Conservation (phyloP, 1,284 basidiomycete species). For the Ustilago loliicola region DNA sequence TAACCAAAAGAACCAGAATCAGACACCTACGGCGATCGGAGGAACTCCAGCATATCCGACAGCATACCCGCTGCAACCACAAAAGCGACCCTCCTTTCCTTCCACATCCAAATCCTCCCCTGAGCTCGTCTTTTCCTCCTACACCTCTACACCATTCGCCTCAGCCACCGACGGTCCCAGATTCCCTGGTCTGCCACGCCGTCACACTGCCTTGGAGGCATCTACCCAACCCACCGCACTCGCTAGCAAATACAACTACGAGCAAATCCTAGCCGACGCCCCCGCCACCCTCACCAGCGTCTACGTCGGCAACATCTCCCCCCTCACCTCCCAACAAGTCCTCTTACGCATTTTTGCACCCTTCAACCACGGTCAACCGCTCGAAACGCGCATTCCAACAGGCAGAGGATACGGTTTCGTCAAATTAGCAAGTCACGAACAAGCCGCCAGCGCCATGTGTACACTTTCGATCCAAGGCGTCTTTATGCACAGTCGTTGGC, state of each 20-base stretch:
- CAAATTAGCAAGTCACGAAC: constrained; percentile 96
- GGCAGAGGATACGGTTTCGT: constrained; percentile 98
- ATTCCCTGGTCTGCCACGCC: constrained; percentile 14
- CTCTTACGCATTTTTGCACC: constrained; percentile 95
- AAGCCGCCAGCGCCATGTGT: constrained; percentile 95
- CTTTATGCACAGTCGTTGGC: constrained; percentile 92
- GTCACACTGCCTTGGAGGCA: constrained; percentile 33
- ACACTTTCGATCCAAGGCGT: constrained; percentile 84
- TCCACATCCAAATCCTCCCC: constrained; percentile 5
- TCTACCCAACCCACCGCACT: not conserved
- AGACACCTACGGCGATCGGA: constrained; percentile 9
- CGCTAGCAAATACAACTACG: constrained; percentile 75
- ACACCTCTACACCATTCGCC: constrained; percentile 4
- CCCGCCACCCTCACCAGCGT: constrained; percentile 94
- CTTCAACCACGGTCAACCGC: constrained; percentile 85
- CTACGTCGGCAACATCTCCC: constrained; percentile 97
- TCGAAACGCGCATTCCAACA: constrained; percentile 85
- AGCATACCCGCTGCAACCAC: not conserved
- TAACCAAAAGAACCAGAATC: constrained; percentile 92
- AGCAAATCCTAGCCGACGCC: constrained; percentile 87
- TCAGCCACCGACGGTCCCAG: not conserved
- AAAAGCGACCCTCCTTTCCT: not conserved
- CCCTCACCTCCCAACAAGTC: constrained; percentile 93
- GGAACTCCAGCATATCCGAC: not conserved
- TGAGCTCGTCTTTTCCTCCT: not conserved